A percentile compares a stretch with the other conserved stretches of the same genome.
phyloP scores from a whole-genome alignment of 805 yeast genomes.

The Barnettozyma vustinii region DNA sequence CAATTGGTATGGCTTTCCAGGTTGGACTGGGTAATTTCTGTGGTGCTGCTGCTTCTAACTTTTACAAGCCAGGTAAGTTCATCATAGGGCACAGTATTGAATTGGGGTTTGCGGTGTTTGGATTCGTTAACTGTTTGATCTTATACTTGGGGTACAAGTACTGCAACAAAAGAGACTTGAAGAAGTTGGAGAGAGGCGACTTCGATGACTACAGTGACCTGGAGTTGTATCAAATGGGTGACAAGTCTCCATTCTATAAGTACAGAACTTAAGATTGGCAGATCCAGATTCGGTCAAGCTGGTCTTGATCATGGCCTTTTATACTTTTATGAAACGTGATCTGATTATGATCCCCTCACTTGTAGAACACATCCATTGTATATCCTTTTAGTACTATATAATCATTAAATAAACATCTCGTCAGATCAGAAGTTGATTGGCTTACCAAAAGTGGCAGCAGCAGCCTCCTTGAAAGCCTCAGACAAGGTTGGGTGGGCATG shows the following conservation, averaged over 20 bases:
- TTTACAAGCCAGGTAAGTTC: constrained; percentile 28
- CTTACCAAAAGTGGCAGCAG: constrained; percentile 84
- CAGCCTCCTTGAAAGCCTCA: constrained; percentile 98
- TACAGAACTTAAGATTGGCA: constrained; percentile 22
- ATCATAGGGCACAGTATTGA: constrained; percentile 29
- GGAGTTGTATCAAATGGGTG: constrained; percentile 35
- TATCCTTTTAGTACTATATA: constrained; percentile 3
- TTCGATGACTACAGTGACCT: constrained; percentile 25
- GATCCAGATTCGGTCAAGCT: too few species aligned
- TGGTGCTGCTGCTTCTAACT: constrained; percentile 30
- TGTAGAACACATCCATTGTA: background rate
- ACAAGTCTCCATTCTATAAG: constrained; percentile 35
- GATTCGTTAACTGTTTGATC: constrained; percentile 21
- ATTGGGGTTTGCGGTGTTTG: constrained; percentile 30
- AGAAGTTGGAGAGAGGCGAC: constrained; percentile 27
- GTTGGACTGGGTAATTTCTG: constrained; percentile 32
- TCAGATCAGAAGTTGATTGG: constrained; percentile 70
- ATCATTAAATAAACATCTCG: constrained; percentile 2
- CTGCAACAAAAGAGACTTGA: constrained; percentile 23
- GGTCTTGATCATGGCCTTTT: too few species aligned
- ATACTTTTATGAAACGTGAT: background rate
- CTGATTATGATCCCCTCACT: background rate
- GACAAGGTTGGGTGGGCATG: constrained; percentile 98
- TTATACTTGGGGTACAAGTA: constrained; percentile 20
- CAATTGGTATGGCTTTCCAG: constrained; percentile 33